These are phyloP conservation scores for Myxozyma monticola DNA, from an alignment of 805 yeast species.

Conservation along the genomic window DNA sequence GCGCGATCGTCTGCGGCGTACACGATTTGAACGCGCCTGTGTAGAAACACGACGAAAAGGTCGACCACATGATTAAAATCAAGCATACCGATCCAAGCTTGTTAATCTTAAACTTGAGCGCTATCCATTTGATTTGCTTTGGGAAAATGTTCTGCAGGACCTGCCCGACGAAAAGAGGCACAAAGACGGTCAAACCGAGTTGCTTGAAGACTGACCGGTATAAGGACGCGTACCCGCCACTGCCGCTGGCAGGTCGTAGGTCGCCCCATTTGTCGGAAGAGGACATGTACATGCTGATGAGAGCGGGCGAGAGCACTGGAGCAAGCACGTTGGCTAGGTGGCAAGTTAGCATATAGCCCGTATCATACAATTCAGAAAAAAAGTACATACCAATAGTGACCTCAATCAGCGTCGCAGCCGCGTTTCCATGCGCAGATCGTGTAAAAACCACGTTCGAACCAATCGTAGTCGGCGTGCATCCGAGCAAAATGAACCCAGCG, in stretches of 20 bases:
- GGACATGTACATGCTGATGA: constrained; percentile 66
- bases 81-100: constrained; percentile 81
- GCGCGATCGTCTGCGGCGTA: constrained; percentile 64
- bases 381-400: constrained; percentile 63
- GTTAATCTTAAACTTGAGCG: constrained; percentile 56
- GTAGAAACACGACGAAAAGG: constrained; percentile 57
- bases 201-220: constrained; percentile 84
- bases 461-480: constrained; percentile 90
- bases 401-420: constrained; percentile 74
- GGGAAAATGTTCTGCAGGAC: constrained; percentile 70
- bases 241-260: constrained; percentile 33
- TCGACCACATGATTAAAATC: constrained; percentile 63
- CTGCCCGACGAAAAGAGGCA: constrained; percentile 86
- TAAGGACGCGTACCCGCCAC: constrained; percentile 41
- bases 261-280: constrained; percentile 73
- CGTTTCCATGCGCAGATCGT: constrained; percentile 79
- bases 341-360: background rate
- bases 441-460: constrained; percentile 93
- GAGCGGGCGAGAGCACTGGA: constrained; percentile 83
- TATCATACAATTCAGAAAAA: no score
- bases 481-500: constrained; percentile 78
- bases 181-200: constrained; percentile 79
- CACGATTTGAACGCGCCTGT: constrained; percentile 75
- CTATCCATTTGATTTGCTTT: constrained; percentile 58
- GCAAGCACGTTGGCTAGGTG: constrained; percentile 60